Evolutionary conservation across 176 grass and related monocot species (phyloP), one percentile per base, ranked within the genome.

Genomic region (Eragrostis nindensis): DNA sequence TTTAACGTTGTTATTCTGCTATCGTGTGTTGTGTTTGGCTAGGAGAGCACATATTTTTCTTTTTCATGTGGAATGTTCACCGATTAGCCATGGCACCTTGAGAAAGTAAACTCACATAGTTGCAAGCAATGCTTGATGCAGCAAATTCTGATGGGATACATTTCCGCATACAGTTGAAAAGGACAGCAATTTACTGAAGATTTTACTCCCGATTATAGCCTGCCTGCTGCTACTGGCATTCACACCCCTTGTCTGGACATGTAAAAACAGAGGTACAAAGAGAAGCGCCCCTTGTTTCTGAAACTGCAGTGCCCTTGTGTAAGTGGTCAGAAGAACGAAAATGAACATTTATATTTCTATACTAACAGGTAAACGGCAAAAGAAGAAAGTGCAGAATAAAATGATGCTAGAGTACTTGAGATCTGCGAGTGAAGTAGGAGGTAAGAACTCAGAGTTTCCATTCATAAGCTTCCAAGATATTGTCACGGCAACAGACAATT

Each of bases 381-480:
- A 45, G 0, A 79, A 73, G 22, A 18, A 73, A 55, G 15, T 5
- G 0, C 62, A 38, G 19, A 76, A 76, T 16, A 84, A 13, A 76
- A 0, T 1, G 19, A 39, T 46, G 46, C 25, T 17, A 48, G 30
- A 16, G 5, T 17, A 76, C 40, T 46, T 68, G 13, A 47, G 19
- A 0, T 30, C 40, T 26, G 41, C 42, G 0, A 18, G 41, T 12
- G 53, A 62, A 16, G 1, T 1, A 3, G 62, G 0, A 4, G 13
- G 38, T 0, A 3, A 26, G 7, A 49, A 62, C n/a, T 0, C 21
- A 17, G 80, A 80, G 30, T 64, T 69, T 11, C 57, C 84, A 22
- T 64, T 84, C 16, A 43, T 80, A 15, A 80, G 9, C 4, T 91
- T 76, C 5, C 22, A 75, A 66, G 66, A 61, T 7, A 74, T 91